Evolutionary conservation across 202 grass and related monocot species (phyloP), one percentile per base, ranked within the genome.

Genomic region (Digitaria exilis): DNA sequence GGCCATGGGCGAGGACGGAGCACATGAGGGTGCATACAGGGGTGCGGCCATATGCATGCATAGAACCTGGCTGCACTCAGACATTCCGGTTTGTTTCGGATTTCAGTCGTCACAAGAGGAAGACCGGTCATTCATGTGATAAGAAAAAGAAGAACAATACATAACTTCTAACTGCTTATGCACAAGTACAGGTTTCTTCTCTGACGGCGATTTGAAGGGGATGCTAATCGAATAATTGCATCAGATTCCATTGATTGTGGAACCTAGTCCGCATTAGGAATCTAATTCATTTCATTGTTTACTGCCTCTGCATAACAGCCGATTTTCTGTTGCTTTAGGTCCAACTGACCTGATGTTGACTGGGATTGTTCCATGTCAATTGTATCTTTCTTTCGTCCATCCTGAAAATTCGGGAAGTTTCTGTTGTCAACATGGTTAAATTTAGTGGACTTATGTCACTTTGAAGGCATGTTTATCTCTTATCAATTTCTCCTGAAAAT

Each of bases 81-180:
- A 99, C 96, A 6, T 99, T 99, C 80, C 91, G 96, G 18, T 96
- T 99, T 60, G 96, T 99, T n/a, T 99, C 96, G 2, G 96, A 99
- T 79, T 99, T 99, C 82, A 96, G 96, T 67, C 93, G 96, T 43
- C 96, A 99, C 81, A 99, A 99, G 88, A 93, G 96, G 69, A 99
- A 99, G 81, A 99, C 96, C 16, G 96, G 96, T 28, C 96, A 99
- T 92, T 93, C 73, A 29, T 52, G 57, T 66, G 90, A 87, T 51
- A 99, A 96, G 80, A 87, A 50, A 82, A 94, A 76, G 71, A 94
- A 92, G 80, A 89, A 80, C 25, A 80, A 43, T 87, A 90, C 84
- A 87, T 87, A 87, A 84, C 35, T 84, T 87, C 75, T 87, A 87
- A 84, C 84, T 48, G 25, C 69, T 79, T 79, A 31, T 87, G 80